phyloP scores from a whole-genome alignment of 1,139 yeast species.

The Diutina ranongensis region DNA sequence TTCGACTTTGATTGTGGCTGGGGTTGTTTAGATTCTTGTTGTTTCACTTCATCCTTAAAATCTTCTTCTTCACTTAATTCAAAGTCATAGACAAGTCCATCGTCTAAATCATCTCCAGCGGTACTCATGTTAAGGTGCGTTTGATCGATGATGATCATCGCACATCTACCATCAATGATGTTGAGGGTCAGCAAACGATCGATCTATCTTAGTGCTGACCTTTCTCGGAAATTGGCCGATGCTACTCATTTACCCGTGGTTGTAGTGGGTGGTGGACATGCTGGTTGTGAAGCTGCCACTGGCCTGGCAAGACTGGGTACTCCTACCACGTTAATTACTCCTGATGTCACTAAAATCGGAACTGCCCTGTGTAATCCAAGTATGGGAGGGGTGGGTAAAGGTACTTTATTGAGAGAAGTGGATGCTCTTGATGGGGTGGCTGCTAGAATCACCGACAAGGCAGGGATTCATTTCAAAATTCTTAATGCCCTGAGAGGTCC shows the following conservation, averaged over 20 bases:
- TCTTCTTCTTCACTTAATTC: conserved; percentile 17
- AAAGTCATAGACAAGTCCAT: conserved; percentile 48
- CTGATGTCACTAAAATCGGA: conserved; percentile 64
- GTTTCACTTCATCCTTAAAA: conserved; percentile 6
- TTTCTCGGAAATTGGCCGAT: neutral
- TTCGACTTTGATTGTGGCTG: conserved; percentile 10
- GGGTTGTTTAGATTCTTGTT: conserved; percentile 6
- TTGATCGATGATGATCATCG: conserved; percentile 1
- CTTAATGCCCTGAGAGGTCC: conserved; percentile 86
- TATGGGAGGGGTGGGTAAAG: conserved; percentile 98
- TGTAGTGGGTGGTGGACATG: conserved; percentile 97
- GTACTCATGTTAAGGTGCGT: conserved; percentile 2
- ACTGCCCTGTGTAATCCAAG: conserved; percentile 96
- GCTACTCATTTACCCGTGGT: conserved; percentile 45
- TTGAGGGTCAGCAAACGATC: neutral
- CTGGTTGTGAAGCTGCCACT: conserved; percentile 96
- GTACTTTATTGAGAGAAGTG: conserved; percentile 81
- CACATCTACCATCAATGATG: neutral
- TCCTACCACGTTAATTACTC: conserved; percentile 66
- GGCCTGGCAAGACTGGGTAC: conserved; percentile 85
- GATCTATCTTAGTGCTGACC: neutral
- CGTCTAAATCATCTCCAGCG: conserved; percentile 50
- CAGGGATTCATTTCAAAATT: conserved; percentile 88
- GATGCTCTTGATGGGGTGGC: conserved; percentile 96
- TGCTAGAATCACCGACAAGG: conserved; percentile 71